Evolutionary conservation across 352 stramenopile species (phyloP), one percentile per base, ranked within the genome.

Genomic region (Phytophthora vignae): DNA sequence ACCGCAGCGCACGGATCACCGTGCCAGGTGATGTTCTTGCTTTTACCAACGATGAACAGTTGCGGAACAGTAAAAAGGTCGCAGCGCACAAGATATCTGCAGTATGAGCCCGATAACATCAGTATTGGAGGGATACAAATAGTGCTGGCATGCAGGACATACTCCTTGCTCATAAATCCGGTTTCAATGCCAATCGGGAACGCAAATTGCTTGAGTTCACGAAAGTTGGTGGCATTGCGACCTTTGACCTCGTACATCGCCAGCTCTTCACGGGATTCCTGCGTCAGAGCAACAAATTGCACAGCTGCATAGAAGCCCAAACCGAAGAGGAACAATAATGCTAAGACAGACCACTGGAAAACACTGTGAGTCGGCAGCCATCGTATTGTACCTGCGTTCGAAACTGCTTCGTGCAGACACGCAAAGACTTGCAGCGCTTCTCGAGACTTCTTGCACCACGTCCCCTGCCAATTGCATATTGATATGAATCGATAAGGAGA

Each of bases 161-260:
- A 93, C 82, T 83, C 71, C 73, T 92, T 92, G 81, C 77, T 87
- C 79, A 93, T 88, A 59, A 78, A 75, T 10, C 85, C 87, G 33
- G 85, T 80, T 67, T 94, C 87, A n/a, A 91, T 90, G 12, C 73
- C 87, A 48, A 94, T 82, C 7, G 60, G 76, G 57, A 93, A 93
- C 2, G 64, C 25, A 40, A 94, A 90, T 19, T 77, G 58, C 46
- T 78, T 69, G 29, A 94, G 60, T 33, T 79, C 63, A 42, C 78
- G 78, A 56, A 90, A 93, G 64, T 89, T 69, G 61, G 67, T 92
- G n/a, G 84, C 80, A 12, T 71, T 65, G 2, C 76, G 71, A 0
- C 83, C 85, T 69, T 92, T 90, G 14, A 81, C 66, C 22, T 84
- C 77, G 62, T 95, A 93, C 75, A 81, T 80, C 12, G 65, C 69